Evolutionary conservation across 1,284 basidiomycete species (phyloP), one percentile per base, ranked within the genome.

Genomic region (Moesziomyces sp.): DNA sequence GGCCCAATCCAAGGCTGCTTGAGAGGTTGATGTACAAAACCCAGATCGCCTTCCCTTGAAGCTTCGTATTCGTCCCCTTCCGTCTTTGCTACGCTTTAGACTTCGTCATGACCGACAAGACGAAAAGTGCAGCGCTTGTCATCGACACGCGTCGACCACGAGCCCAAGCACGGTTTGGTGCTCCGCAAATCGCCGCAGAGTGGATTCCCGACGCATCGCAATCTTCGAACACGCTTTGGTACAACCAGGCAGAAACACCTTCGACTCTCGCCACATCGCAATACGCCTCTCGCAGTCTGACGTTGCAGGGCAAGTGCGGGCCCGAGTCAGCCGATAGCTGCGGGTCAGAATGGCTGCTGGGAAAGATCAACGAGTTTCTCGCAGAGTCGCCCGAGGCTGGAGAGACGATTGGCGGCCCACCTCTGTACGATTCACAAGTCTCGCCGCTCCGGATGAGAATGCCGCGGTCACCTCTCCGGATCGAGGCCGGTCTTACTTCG

Each of bases 341-440:
- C 23, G 30, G 43, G 16, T 18, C 59, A 10, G 51, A 62, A 38
- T 51, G 58, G 46, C 28, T 72, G 46, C 59, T 72, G n/a, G 30
- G 51, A 35, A 46, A 64, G 54, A 74, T 74, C 47, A 65, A 74
- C 52, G 59, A 74, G 28, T 74, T 63, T 44, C 53, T 74, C 6
- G 56, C 65, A 3, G 54, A 47, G 3, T 14, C 23, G 5, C 30
- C 30, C 11, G 30, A 33, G 13, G 30, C 30, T 13, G 30, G 13
- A 3, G 30, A 33, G 30, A 13, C 30, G 2, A 33, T 13, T 13
- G 30, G 11, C 30, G 13, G 6, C 26, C 26, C 13, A 5, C 13
- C 11, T 11, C 4, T 33, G 30, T 11, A 5, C 30, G 30, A 33
- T 10, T 57, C 54, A 1, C 57, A 52, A 6, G 52, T 52, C 8